Evolutionary conservation across 257 asterid genomes (phyloP).

Genomic region (Gentiana macrophylla): DNA sequence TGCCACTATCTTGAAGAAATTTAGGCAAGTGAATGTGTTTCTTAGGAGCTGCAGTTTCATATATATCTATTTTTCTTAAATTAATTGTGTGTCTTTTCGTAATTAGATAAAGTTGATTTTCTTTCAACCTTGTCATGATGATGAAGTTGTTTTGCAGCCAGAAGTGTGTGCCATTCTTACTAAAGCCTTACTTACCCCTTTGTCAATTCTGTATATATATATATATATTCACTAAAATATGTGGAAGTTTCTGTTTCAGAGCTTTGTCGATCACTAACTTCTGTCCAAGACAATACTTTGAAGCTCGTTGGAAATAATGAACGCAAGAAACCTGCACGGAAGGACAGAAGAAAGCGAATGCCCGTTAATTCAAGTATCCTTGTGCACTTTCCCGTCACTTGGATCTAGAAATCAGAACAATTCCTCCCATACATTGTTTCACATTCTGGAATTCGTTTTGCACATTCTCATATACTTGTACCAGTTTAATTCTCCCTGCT

Average conservation of each 20-base stretch:
- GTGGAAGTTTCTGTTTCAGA: slow-evolving; percentile 34
- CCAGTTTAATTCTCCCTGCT: background rate
- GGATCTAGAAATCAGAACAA: slow-evolving; percentile 2
- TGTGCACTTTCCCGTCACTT: slow-evolving; percentile 11
- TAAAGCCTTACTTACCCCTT: background rate
- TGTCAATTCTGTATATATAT: background rate
- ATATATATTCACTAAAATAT: background rate
- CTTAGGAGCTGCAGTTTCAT: background rate
- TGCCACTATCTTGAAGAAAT: too few species aligned
- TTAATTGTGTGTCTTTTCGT: too few species aligned
- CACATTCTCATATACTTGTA: background rate
- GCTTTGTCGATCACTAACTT: slow-evolving; percentile 45
- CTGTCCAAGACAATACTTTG: slow-evolving; percentile 23
- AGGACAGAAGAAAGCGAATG: slow-evolving; percentile 56
- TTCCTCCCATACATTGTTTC: slow-evolving; percentile 2
- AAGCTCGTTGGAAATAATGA: slow-evolving; percentile 38
- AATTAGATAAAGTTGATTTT: background rate
- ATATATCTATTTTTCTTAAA: background rate
- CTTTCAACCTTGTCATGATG: background rate
- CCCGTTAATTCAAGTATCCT: slow-evolving; percentile 66
- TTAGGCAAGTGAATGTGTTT: background rate
- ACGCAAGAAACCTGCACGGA: slow-evolving; percentile 60
- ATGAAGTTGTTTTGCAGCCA: background rate
- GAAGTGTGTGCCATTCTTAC: background rate
- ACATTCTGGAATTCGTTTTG: background rate